Base-by-base conservation (phyloP, 179 eudicot species). In the Beta macrorhiza region DNA sequence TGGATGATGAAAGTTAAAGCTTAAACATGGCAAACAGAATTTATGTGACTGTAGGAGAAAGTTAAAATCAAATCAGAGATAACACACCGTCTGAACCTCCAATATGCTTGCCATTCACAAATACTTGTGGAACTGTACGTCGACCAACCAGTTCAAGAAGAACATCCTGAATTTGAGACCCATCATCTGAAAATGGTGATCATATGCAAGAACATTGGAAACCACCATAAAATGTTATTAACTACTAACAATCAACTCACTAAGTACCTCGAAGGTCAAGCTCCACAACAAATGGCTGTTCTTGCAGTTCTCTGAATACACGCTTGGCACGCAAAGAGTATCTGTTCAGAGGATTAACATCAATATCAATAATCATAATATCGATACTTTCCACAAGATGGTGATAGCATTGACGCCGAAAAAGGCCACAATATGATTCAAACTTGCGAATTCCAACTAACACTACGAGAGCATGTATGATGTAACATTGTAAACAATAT, bases 101-200 rank as follows among this genome's bases (percentile, higher is more conserved):
- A 73, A 95, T 88, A 87, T 95, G 99, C 83, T 95, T 91, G 72
- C 99, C 99, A 72, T 95, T 95, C 58, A 95, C 94, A 87, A 95
- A 95, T 57, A 95, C 91, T 87, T 95, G 99, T 20, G 99, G 99
- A 82, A 95, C 99, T 62, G 99, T 95, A 57, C 92, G 92, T 52
- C 91, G 91, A 61, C 99, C 99, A 22, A 92, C 93, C 86, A 91
- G 83, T 56, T 95, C 96, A 83, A 95, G 91, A 79, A 95, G 92
- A 83, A 93, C 85, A 81, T 90, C 89, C 82, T 95, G 99, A 82
- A 95, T 93, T 62, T 90, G 82, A 79, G 86, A 84, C 7, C 99
- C 99, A 84, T 95, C 98, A 77, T 95, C 99, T 95, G 83, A 65
- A 85, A 76, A 57, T 49, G 72, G 7, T 5, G 52, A 79, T 17